Evolutionary conservation across 1,284 basidiomycete genomes (phyloP).

Genomic region (Irpex sp.): DNA sequence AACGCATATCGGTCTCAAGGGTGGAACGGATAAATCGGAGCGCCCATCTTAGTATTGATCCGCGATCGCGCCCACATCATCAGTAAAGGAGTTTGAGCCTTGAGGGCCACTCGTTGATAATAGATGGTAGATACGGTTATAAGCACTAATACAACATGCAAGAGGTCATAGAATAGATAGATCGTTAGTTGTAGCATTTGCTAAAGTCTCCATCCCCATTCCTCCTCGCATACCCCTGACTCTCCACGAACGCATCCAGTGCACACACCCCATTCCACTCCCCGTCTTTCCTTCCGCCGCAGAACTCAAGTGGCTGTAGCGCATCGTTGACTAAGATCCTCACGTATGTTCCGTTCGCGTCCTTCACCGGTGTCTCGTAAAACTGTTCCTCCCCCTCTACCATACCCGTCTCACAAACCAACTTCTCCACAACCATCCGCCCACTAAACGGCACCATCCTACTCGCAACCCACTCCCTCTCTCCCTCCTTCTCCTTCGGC

Average conservation of each 20-base stretch:
- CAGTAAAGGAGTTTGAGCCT: too few species aligned
- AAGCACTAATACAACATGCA: too few species aligned
- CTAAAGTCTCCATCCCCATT: slow-evolving; percentile 68
- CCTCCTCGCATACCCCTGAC: slow-evolving; percentile 63
- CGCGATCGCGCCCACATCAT: too few species aligned
- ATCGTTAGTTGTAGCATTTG: slow-evolving; percentile 39
- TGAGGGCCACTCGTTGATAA: too few species aligned
- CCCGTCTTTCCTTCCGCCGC: slow-evolving; percentile 31
- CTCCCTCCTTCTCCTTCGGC: slow-evolving; percentile 19
- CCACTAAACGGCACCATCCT: slow-evolving; percentile 62
- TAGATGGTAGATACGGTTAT: too few species aligned
- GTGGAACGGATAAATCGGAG: too few species aligned
- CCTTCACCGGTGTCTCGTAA: not conserved
- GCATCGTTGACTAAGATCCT: slow-evolving; percentile 57
- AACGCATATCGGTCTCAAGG: too few species aligned
- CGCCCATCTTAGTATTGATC: too few species aligned
- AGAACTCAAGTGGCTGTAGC: slow-evolving; percentile 61
- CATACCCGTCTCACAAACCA: slow-evolving; percentile 36
- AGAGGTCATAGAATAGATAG: slow-evolving; percentile 4
- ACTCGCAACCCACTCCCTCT: slow-evolving; percentile 55
- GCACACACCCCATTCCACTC: slow-evolving; percentile 53
- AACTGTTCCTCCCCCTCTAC: too few species aligned
- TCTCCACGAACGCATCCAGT: slow-evolving; percentile 64
- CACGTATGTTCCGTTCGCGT: not conserved
- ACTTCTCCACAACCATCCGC: slow-evolving; percentile 60